Evolutionary conservation across 1,284 basidiomycete species (phyloP).

Genomic region (Rhodofomes roseus): DNA sequence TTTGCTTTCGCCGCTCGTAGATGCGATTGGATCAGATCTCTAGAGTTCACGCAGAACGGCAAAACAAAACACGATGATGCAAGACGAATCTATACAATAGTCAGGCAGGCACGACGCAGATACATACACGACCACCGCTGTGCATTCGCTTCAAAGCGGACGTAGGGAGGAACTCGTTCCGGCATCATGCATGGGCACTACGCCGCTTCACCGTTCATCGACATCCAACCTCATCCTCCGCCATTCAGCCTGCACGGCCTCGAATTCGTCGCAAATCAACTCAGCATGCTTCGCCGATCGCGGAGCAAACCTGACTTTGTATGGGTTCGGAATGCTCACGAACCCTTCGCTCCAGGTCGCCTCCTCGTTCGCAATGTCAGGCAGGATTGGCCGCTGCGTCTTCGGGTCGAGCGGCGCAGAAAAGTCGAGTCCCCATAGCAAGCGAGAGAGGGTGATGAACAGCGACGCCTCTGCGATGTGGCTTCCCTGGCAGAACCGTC

Average conservation of each 20-base stretch:
- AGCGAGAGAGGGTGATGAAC: slow-evolving; percentile 26
- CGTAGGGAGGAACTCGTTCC: too few relatives aligned
- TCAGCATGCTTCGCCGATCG: slow-evolving; percentile 21
- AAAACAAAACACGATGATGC: too few relatives aligned
- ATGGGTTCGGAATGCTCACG: slow-evolving; percentile 22
- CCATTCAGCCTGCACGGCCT: slow-evolving; percentile 1
- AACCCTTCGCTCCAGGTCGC: slow-evolving; percentile 25
- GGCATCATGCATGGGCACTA: neutral
- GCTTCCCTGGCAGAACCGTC: slow-evolving; percentile 27
- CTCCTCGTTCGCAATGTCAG: slow-evolving; percentile 25
- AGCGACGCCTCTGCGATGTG: slow-evolving; percentile 28
- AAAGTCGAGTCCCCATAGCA: slow-evolving; percentile 29
- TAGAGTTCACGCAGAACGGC: too few relatives aligned
- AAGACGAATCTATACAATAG: too few relatives aligned
- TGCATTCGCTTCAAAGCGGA: too few relatives aligned
- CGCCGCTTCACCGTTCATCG: neutral
- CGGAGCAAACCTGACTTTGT: slow-evolving; percentile 19
- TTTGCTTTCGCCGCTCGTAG: too few relatives aligned
- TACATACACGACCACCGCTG: neutral
- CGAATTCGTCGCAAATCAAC: slow-evolving; percentile 13
- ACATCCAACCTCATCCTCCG: neutral
- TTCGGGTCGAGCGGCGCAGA: slow-evolving; percentile 19
- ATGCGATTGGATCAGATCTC: too few relatives aligned
- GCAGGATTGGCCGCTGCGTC: slow-evolving; percentile 22
- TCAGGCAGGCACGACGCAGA: neutral